phyloP scores from a whole-genome alignment of 352 stramenopile genomes.

The Phytophthora tubulina region DNA sequence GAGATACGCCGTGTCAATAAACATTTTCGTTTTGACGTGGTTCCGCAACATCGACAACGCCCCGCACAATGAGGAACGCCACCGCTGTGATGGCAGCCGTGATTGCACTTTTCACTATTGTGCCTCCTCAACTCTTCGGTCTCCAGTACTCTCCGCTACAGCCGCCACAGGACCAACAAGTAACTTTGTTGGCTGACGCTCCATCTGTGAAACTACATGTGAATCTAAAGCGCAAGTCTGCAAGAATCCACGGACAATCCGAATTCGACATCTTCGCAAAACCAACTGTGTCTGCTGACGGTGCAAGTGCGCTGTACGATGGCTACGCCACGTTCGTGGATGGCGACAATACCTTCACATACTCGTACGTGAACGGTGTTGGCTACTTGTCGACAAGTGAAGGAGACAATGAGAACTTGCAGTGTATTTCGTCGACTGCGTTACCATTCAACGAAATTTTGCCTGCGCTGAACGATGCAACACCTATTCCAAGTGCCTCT shows the following conservation, averaged over 20 bases:
- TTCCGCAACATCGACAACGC: too few relatives aligned
- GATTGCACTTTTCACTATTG: too few relatives aligned
- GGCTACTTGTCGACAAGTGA: conserved; percentile 27
- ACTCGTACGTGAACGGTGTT: conserved; percentile 34
- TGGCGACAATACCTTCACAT: conserved; percentile 29
- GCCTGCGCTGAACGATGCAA: conserved; percentile 26
- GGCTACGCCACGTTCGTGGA: conserved; percentile 34
- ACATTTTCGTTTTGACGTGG: too few relatives aligned
- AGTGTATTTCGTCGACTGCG: conserved; percentile 21
- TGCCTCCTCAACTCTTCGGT: too few relatives aligned
- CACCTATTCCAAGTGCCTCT: conserved; percentile 19
- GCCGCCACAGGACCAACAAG: too few relatives aligned
- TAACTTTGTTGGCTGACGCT: conserved; percentile 5
- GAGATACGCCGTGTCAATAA: too few relatives aligned
- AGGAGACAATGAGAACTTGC: not conserved
- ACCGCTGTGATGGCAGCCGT: too few relatives aligned
- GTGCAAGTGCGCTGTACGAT: conserved; percentile 40
- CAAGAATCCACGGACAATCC: conserved; percentile 41
- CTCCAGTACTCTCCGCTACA: too few relatives aligned
- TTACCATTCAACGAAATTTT: conserved; percentile 42
- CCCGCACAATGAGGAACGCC: too few relatives aligned
- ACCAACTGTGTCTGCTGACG: conserved; percentile 28
- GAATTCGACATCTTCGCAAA: conserved; percentile 47
- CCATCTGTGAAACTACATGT: conserved; percentile 44
- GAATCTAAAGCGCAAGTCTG: conserved; percentile 39